Evolutionary conservation across 192 early-diverging fungal genomes (phyloP).

Genomic region (Phlyctochytrium arcticum): DNA sequence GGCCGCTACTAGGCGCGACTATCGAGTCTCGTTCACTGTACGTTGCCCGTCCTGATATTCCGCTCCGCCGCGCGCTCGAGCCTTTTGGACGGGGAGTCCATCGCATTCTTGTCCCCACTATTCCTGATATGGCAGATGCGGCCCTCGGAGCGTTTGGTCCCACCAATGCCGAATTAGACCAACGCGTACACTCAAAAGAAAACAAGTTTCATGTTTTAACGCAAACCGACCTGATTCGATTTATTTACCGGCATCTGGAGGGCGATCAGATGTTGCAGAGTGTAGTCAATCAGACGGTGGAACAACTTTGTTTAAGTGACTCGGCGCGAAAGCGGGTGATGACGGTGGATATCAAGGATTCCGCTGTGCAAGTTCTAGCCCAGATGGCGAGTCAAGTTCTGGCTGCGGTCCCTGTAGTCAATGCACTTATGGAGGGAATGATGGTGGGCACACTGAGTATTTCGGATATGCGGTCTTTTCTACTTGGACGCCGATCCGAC

Average conservation of each 20-base stretch:
- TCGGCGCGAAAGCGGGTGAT: not conserved
- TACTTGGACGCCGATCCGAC: no score
- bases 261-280: not conserved
- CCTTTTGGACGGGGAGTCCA: constrained; percentile 26
- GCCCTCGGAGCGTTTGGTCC: constrained; percentile 2
- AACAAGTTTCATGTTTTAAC: not conserved
- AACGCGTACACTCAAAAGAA: not conserved
- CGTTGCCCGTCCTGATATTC: constrained; percentile 9
- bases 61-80: constrained; percentile 15
- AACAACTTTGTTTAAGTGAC: not conserved
- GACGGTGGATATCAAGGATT: not conserved
- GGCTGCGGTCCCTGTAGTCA: constrained; percentile 24
- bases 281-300: not conserved
- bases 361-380: not conserved
- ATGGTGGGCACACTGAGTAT: constrained; percentile 22
- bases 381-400: constrained; percentile 4
- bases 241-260: not conserved
- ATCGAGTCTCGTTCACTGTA: constrained; percentile 19
- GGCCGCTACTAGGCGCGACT: constrained; percentile 21
- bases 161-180: no score
- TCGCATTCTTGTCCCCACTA: constrained; percentile 25
- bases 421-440: not conserved
- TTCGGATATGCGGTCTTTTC: constrained; percentile 12
- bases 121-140: constrained; percentile 11
- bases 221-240: constrained; percentile 11